Evolutionary conservation across 345 rosid species (phyloP).

Genomic region (Cardiospermum halicacabum): DNA sequence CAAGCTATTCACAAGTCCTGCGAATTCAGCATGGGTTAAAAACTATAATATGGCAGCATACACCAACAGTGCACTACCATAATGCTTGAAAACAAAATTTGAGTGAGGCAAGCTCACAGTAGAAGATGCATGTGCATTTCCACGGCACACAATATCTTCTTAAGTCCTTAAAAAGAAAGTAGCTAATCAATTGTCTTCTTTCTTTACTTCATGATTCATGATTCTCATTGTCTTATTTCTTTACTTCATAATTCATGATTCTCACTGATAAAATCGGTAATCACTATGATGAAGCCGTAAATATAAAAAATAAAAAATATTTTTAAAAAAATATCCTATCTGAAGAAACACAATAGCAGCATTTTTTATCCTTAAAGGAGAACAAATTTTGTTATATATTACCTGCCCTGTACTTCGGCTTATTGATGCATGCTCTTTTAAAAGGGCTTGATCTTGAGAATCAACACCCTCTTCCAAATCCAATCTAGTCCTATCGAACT

Average conservation of each 20-base stretch:
- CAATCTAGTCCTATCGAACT: slow-evolving; percentile 83
- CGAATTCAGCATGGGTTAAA: not conserved
- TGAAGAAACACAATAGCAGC: not conserved
- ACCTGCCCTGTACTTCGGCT: slow-evolving; percentile 87
- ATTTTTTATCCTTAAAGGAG: not conserved
- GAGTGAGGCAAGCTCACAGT: no score
- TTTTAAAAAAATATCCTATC: no score
- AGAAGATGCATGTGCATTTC: no score
- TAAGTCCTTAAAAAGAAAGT: not conserved
- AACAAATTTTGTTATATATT: slow-evolving; percentile 6
- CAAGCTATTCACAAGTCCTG: not conserved
- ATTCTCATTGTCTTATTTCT: not conserved
- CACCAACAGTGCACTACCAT: no score
- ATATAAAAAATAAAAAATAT: no score
- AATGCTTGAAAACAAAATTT: no score
- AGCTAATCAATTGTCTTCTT: not conserved
- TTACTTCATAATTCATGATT: not conserved
- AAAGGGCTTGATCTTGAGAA: slow-evolving; percentile 69
- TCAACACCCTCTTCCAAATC: slow-evolving; percentile 88
- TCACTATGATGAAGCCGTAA: slow-evolving; percentile 7
- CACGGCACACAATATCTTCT: no score
- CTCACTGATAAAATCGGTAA: not conserved
- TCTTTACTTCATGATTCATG: slow-evolving; percentile 2
- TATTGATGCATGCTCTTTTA: slow-evolving; percentile 76
- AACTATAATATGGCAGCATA: no score